Evolutionary conservation across 106 monocot species (phyloP).

Genomic region (Chionographis japonica): DNA sequence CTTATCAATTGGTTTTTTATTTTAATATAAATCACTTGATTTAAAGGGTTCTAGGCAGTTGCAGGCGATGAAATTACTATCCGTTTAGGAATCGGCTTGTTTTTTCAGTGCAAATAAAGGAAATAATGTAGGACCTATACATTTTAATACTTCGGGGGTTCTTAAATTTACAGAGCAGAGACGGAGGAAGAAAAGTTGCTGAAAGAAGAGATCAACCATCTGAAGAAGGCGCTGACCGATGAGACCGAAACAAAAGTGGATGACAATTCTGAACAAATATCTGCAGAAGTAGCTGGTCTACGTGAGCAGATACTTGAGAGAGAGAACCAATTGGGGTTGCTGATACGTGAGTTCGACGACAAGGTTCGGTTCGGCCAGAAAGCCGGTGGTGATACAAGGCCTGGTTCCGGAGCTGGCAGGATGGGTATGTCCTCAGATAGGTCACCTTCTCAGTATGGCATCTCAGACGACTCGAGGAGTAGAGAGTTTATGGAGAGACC

Average conservation of each 20-base stretch:
- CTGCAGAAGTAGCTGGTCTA: slow-evolving; percentile 22
- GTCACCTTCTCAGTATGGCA: slow-evolving; percentile 44
- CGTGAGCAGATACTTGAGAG: slow-evolving; percentile 29
- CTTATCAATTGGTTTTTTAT: no score
- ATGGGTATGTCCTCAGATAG: slow-evolving; percentile 27
- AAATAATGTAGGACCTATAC: no score
- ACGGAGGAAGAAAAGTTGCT: slow-evolving; percentile 65
- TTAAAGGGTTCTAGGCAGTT: no score
- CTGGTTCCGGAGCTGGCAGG: slow-evolving; percentile 63
- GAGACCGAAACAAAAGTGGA: slow-evolving; percentile 21
- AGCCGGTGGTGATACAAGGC: slow-evolving; percentile 32
- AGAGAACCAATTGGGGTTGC: slow-evolving; percentile 66
- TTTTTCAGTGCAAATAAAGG: no score
- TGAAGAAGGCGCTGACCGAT: slow-evolving; percentile 38
- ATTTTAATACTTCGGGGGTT: no score
- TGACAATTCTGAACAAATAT: slow-evolving; percentile 12
- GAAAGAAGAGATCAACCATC: slow-evolving; percentile 67
- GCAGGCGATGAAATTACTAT: no score
- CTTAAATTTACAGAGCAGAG: slow-evolving; percentile 48
- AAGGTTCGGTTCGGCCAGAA: slow-evolving; percentile 76
- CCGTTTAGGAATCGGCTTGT: no score
- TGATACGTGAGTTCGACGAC: slow-evolving; percentile 61
- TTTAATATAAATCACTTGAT: no score
- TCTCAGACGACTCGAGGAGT: slow-evolving; percentile 50
- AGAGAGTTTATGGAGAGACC: slow-evolving; percentile 63